These are phyloP conservation scores for Phytopythium chamaehyphon DNA, from an alignment of 352 stramenopile genomes.

Conservation along the genomic window DNA sequence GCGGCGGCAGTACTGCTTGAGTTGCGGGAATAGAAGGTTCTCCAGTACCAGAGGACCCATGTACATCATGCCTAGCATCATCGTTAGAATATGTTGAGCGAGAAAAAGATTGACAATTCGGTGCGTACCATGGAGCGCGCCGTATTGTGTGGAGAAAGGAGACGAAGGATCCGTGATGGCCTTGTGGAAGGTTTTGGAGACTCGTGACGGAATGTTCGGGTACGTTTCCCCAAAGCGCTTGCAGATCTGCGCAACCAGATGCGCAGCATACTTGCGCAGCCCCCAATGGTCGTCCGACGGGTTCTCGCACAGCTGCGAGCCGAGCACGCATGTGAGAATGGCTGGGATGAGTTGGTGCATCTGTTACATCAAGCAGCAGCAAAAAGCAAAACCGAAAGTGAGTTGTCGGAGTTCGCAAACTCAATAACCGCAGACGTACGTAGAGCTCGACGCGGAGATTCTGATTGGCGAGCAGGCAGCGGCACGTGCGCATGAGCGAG, in stretches of 20 bases:
- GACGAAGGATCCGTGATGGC: slow-evolving; percentile 74
- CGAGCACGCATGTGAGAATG: slow-evolving; percentile 92
- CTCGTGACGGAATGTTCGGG: slow-evolving; percentile 86
- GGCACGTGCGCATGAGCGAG: slow-evolving; percentile 86
- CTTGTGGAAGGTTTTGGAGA: slow-evolving; percentile 90
- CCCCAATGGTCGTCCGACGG: slow-evolving; percentile 88
- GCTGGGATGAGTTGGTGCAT: slow-evolving; percentile 93
- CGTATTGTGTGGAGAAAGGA: slow-evolving; percentile 89
- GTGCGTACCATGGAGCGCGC: slow-evolving; percentile 90
- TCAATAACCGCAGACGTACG: slow-evolving; percentile 28
- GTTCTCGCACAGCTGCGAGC: slow-evolving; percentile 86
- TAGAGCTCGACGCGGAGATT: slow-evolving; percentile 92
- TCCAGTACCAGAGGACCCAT: slow-evolving; percentile 92
- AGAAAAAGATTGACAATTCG: not conserved
- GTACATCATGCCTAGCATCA: slow-evolving; percentile 62
- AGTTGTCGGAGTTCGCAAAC: no score
- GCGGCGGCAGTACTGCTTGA: slow-evolving; percentile 81
- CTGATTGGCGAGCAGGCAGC: slow-evolving; percentile 89
- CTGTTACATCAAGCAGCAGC: no score
- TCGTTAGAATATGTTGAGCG: not conserved
- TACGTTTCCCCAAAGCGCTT: slow-evolving; percentile 89
- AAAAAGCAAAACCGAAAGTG: no score
- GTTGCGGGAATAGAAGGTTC: slow-evolving; percentile 89
- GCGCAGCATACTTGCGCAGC: slow-evolving; percentile 81
- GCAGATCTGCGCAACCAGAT: slow-evolving; percentile 82